Evolutionary conservation across 164 flowering plant genomes (phyloP).

Genomic region (Dillenia suffruticosa): DNA sequence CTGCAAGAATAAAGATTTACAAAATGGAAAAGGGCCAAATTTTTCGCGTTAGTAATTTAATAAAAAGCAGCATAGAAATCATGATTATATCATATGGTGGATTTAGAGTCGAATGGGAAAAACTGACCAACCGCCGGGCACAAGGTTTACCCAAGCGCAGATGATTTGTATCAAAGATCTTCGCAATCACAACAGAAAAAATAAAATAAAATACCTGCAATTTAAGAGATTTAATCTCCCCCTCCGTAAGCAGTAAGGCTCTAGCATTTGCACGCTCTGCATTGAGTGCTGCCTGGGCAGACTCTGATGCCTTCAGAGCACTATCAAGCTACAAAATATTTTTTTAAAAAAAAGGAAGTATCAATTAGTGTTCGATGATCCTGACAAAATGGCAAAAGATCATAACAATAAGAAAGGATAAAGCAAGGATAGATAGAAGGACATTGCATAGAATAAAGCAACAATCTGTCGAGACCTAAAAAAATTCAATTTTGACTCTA

Average conservation of each 20-base stretch:
- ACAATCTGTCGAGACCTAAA: too few relatives aligned
- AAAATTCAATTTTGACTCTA: too few relatives aligned
- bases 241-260: slow-evolving; percentile 52
- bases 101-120: neutral
- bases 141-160: too few relatives aligned
- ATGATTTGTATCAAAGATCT: too few relatives aligned
- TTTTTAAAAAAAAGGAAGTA: neutral
- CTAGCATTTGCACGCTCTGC: slow-evolving; percentile 68
- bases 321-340: slow-evolving; percentile 52
- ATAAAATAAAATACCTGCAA: slow-evolving; percentile 52
- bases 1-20: too few relatives aligned
- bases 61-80: too few relatives aligned
- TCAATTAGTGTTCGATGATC: neutral
- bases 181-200: neutral
- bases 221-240: slow-evolving; percentile 75
- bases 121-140: neutral
- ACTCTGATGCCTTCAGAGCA: slow-evolving; percentile 73
- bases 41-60: too few relatives aligned
- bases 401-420: neutral
- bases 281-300: slow-evolving; percentile 54
- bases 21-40: too few relatives aligned
- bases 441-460: too few relatives aligned
- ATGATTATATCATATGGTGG: too few relatives aligned
- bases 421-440: too few relatives aligned
- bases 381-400: neutral